phyloP scores from a whole-genome alignment of 495 filamentous ascomycete species.

The Penicillium paradoxum region DNA sequence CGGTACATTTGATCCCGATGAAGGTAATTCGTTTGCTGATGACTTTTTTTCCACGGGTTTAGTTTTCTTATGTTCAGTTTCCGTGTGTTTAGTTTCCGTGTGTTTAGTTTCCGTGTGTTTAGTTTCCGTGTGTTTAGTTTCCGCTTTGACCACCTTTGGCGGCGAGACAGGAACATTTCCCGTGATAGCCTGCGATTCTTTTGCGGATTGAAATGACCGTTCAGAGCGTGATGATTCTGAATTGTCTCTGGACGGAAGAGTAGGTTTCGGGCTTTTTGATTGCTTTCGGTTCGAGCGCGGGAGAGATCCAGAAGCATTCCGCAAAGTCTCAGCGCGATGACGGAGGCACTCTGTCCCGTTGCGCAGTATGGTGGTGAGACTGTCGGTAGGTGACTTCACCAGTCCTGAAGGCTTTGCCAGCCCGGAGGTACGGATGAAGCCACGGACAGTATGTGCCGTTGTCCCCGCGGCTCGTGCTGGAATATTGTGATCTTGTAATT shows the following conservation, averaged over 20 bases:
- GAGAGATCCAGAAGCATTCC: constrained; percentile 15
- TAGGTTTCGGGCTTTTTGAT: constrained; percentile 12
- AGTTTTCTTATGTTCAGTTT: no score
- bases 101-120: not conserved
- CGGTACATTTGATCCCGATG: not conserved
- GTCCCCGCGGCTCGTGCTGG: constrained; percentile 9
- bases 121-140: not conserved
- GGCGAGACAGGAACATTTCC: constrained; percentile 10
- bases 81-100: not conserved
- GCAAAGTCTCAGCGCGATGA: constrained; percentile 19
- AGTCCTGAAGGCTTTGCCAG: constrained; percentile 24
- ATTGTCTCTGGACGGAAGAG: constrained; percentile 20
- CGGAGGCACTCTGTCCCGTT: constrained; percentile 23
- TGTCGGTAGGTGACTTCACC: constrained; percentile 30
- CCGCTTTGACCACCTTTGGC: not conserved
- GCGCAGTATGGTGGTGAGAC: constrained; percentile 21
- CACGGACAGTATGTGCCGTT: constrained; percentile 31
- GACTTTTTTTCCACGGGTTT: no score
- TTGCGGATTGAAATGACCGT: constrained; percentile 12
- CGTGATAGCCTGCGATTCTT: constrained; percentile 6
- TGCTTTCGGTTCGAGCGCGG: constrained; percentile 11
- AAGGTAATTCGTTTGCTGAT: no score
- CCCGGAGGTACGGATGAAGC: constrained; percentile 40
- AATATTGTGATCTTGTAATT: not conserved
- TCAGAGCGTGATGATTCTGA: constrained; percentile 24